Evolutionary conservation across 768 basidiomycete genomes (phyloP).

Genomic region (Psilocybe sp.): DNA sequence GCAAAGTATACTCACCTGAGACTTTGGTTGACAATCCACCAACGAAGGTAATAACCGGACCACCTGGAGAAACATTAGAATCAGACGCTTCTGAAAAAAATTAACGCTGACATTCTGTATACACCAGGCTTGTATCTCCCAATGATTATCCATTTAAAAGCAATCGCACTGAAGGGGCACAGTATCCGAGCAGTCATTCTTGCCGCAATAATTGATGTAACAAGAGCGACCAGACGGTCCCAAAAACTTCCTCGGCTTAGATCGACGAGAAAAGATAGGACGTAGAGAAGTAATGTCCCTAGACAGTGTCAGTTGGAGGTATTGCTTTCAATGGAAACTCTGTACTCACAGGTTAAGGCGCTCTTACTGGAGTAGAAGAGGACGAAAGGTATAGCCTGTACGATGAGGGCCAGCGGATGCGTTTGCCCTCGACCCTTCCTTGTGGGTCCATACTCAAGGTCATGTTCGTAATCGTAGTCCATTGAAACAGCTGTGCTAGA

Average conservation of each 20-base stretch:
- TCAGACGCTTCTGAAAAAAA: not conserved
- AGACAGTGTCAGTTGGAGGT: not conserved
- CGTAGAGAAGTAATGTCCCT: slow-evolving; percentile 39
- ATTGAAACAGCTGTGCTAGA: slow-evolving; percentile 22
- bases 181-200: slow-evolving; percentile 32
- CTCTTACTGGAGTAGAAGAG: slow-evolving; percentile 46
- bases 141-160: slow-evolving; percentile 47
- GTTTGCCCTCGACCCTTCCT: slow-evolving; percentile 24
- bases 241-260: slow-evolving; percentile 27
- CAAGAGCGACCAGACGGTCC: slow-evolving; percentile 30
- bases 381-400: slow-evolving; percentile 38
- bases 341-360: slow-evolving; percentile 35
- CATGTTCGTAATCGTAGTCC: slow-evolving; percentile 27
- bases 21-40: slow-evolving; percentile 42
- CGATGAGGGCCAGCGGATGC: slow-evolving; percentile 35
- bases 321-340: not conserved
- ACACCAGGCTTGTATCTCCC: slow-evolving; percentile 36
- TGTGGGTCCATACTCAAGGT: slow-evolving; percentile 19
- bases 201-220: slow-evolving; percentile 32
- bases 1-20: slow-evolving; percentile 28
- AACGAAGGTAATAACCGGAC: slow-evolving; percentile 40
- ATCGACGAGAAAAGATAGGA: slow-evolving; percentile 32
- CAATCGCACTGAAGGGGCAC: slow-evolving; percentile 35
- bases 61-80: slow-evolving; percentile 21
- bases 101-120: slow-evolving; percentile 30